phyloP scores from a whole-genome alignment of 805 yeast genomes.

The Ogataea paraovalis region DNA sequence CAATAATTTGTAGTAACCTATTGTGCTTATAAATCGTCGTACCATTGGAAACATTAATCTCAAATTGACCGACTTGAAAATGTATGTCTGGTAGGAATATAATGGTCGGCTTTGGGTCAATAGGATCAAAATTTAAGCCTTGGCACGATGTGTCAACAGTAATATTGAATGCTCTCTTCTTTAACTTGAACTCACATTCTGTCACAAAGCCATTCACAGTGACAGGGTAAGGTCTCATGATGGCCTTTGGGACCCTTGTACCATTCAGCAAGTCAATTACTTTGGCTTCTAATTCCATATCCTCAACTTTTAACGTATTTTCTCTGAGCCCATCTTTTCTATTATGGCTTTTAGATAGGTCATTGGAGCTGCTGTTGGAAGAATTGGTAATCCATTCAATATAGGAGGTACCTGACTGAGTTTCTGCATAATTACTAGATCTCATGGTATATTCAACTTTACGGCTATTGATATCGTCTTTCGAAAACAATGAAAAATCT shows the following conservation, averaged over 20 bases:
- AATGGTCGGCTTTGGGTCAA: constrained; percentile 41
- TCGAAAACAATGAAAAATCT: constrained; percentile 84
- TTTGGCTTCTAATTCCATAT: constrained; percentile 13
- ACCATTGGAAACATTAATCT: constrained; percentile 55
- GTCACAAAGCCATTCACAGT: constrained; percentile 57
- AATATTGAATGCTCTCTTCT: constrained; percentile 42
- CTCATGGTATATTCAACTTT: constrained; percentile 11
- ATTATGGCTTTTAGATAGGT: not conserved
- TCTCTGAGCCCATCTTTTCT: not conserved
- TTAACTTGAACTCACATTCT: constrained; percentile 56
- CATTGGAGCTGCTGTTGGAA: constrained; percentile 1
- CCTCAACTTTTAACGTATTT: constrained; percentile 7
- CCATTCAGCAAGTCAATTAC: constrained; percentile 38
- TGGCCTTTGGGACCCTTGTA: constrained; percentile 68
- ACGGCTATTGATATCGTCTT: constrained; percentile 44
- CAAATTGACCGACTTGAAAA: constrained; percentile 48
- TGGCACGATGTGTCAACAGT: constrained; percentile 33
- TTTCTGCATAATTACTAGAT: constrained; percentile 12
- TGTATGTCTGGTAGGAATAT: constrained; percentile 74
- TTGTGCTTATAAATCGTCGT: constrained; percentile 42
- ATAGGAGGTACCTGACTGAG: constrained; percentile 15
- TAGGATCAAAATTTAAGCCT: constrained; percentile 5
- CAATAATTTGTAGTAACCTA: constrained; percentile 49
- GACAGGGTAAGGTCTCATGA: constrained; percentile 72
- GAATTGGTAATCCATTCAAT: constrained; percentile 20